Percentiles rank a stretch among this genome's conserved stretches.
Evolutionary conservation across 495 filamentous ascomycete genomes (phyloP).

Genomic region (Alectoria sarmentosa): DNA sequence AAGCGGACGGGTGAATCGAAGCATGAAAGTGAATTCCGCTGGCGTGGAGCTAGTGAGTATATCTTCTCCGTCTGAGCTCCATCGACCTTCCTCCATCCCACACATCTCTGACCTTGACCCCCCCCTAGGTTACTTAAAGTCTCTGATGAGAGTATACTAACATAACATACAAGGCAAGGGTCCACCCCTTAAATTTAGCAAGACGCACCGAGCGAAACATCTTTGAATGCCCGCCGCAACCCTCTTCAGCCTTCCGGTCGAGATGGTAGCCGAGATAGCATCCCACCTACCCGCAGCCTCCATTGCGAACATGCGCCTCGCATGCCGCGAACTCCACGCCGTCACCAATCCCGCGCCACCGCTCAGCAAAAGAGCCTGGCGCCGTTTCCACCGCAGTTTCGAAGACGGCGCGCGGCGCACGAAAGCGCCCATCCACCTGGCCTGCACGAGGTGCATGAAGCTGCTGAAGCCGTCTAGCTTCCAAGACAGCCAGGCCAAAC

Average conservation of each 20-base stretch:
- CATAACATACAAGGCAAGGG: no score
- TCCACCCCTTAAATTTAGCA: no score
- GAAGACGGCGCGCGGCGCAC: neutral
- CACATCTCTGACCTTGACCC: neutral
- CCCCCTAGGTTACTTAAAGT: no score
- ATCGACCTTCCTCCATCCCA: neutral
- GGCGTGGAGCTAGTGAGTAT: no score
- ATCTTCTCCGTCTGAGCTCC: no score
- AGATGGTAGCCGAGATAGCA: neutral
- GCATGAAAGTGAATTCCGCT: no score
- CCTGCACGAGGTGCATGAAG: neutral
- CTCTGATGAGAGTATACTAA: no score
- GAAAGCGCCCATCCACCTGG: neutral
- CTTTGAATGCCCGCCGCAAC: neutral
- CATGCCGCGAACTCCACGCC: neutral
- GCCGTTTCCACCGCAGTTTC: neutral
- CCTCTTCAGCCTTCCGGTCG: neutral
- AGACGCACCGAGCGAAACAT: no score
- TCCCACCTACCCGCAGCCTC: neutral
- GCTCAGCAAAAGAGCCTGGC: neutral
- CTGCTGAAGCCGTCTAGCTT: neutral
- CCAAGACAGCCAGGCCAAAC: conserved; percentile 2
- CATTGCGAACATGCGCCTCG: neutral
- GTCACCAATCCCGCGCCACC: neutral
- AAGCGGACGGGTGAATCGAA: no score